Percentiles rank a stretch among this genome's conserved stretches.
phyloP scores from a whole-genome alignment of 1,139 yeast genomes.

The Blastobotrys persicus region DNA sequence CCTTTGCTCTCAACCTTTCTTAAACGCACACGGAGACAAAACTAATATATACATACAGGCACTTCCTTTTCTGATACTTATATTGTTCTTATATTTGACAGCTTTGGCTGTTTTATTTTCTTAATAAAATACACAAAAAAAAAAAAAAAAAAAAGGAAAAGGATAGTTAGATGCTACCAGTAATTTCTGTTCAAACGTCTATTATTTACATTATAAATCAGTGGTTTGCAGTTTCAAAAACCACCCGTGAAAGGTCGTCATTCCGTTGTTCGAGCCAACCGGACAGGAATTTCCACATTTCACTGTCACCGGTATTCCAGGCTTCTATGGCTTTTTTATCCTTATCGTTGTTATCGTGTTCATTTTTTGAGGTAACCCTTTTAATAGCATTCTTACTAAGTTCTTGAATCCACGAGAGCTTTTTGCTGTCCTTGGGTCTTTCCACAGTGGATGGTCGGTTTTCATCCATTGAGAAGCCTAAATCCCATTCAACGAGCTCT shows the following conservation, averaged over 20 bases:
- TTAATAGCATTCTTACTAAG: neutral
- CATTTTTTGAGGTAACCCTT: neutral
- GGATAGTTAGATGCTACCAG: neutral
- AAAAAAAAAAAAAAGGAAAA: no score
- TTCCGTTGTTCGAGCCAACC: conserved; percentile 8
- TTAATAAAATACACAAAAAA: no score
- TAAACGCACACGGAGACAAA: neutral
- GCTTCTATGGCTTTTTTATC: conserved; percentile 22
- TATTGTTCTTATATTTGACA: no score
- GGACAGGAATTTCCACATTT: conserved; percentile 29
- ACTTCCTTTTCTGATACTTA: no score
- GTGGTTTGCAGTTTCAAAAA: conserved; percentile 7
- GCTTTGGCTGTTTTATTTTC: no score
- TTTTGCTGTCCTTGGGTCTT: neutral
- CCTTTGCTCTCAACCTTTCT: neutral
- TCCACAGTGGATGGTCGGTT: conserved; percentile 8
- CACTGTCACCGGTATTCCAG: conserved; percentile 32
- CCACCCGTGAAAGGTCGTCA: conserved; percentile 9
- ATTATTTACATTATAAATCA: neutral
- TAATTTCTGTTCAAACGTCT: neutral
- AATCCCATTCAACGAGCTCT: conserved; percentile 24
- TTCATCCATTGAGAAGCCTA: conserved; percentile 24
- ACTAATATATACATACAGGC: no score
- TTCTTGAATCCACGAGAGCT: neutral
- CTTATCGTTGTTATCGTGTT: neutral